Conservation (phyloP, 2,329 filamentous ascomycete genomes). For the Ascochyta rabiei region DNA sequence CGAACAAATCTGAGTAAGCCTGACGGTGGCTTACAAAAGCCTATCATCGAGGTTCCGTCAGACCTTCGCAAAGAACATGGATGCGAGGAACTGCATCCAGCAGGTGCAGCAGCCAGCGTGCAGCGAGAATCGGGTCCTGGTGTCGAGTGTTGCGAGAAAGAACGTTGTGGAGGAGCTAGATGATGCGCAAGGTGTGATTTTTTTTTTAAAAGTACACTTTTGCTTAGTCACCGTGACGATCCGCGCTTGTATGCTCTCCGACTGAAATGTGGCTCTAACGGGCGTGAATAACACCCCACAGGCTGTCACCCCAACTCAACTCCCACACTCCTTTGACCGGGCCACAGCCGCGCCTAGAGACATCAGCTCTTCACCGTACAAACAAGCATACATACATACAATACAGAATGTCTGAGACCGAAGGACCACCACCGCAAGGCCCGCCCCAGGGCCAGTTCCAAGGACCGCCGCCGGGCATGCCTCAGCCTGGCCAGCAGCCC, state of each 20-base stretch:
- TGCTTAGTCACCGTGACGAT: conserved; percentile 10
- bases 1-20: background rate
- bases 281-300: conserved; percentile 14
- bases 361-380: background rate
- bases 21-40: background rate
- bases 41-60: background rate
- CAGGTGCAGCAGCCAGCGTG: background rate
- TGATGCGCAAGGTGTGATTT: background rate
- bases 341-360: background rate
- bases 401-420: conserved; percentile 30
- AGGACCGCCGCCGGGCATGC: conserved; percentile 28
- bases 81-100: background rate
- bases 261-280: conserved; percentile 20
- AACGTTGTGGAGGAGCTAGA: background rate
- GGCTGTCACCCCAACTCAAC: background rate
- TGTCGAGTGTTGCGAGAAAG: background rate
- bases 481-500: conserved; percentile 59
- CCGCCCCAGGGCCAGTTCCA: conserved; percentile 24
- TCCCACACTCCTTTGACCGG: conserved; percentile 11
- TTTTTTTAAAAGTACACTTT: conserved; percentile 11
- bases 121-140: background rate
- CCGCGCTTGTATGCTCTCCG: background rate
- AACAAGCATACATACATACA: conserved; percentile 2
- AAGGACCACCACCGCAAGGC: conserved; percentile 21
- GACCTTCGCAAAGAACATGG: background rate